These are phyloP conservation scores for Dactylonectria estremocensis DNA, from an alignment of 2,329 filamentous ascomycete species.

Conservation along the genomic window DNA sequence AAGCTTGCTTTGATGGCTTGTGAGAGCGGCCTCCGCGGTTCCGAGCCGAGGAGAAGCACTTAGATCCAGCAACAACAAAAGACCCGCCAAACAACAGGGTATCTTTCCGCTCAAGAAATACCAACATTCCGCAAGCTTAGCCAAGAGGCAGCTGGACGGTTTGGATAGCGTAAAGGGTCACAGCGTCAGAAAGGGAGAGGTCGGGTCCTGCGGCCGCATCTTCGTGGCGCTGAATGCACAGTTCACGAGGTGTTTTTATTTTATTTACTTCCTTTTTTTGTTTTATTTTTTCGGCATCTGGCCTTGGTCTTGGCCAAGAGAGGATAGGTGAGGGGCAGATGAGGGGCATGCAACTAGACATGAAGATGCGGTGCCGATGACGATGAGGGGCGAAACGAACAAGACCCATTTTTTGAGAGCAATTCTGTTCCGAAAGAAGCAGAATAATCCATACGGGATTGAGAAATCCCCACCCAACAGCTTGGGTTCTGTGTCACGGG, in stretches of 20 bases:
- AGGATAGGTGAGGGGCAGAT: conserved; percentile 28
- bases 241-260: conserved; percentile 6
- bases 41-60: conserved; percentile 17
- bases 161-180: conserved; percentile 5
- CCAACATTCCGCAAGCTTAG: conserved; percentile 7
- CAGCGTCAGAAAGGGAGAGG: conserved; percentile 17
- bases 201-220: conserved; percentile 11
- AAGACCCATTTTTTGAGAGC: conserved; percentile 13
- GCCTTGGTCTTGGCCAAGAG: conserved; percentile 15
- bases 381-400: conserved; percentile 19
- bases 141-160: conserved; percentile 10
- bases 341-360: conserved; percentile 22
- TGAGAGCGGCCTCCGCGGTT: conserved; percentile 12
- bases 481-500: conserved; percentile 22
- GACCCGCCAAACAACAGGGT: conserved; percentile 3
- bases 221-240: conserved; percentile 13
- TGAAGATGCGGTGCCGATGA: conserved; percentile 11
- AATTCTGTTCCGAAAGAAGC: background rate
- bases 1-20: conserved; percentile 22
- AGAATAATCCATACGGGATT: conserved; percentile 12
- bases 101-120: conserved; percentile 14
- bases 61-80: conserved; percentile 12
- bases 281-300: conserved; percentile 11
- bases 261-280: conserved; percentile 12
- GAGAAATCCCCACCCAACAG: conserved; percentile 21